Base-by-base conservation (phyloP, 2,329 filamentous ascomycete species). In the Trichophyton schoenleinii region DNA sequence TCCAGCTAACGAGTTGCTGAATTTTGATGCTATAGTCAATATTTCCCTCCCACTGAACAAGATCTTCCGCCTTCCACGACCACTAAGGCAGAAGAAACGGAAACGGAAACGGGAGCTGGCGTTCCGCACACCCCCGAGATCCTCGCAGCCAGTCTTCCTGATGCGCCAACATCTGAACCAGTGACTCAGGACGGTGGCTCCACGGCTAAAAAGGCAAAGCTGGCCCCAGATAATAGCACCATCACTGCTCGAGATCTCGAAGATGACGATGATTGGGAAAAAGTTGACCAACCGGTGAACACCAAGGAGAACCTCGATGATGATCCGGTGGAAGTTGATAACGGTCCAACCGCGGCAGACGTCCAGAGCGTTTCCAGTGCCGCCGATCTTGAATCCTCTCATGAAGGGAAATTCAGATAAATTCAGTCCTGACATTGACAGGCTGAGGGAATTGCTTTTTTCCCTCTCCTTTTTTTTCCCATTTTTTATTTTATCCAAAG, bases 141-240 rank as follows among this genome's bases (percentile, higher is more conserved):
- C n/a, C 68, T 78, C 57, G 74, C 75, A 13, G 72, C 75, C 6
- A 72, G 73, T 63, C 73, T 81, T 13, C 79, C 79, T 34, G 76
- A 80, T 65, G 73, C 76, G 15, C 78, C 79, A 2, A 79, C 75
- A 9, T 67, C 72, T 42, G 77, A 80, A 53, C 79, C 78, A 3
- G 69, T 69, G 80, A 77, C 69, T 73, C 68, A 44, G 67, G 71
- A 8, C 15, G 63, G 42, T 60, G 58, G 20, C 55, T 57, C 34
- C 36, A 60, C 34, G 49, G 48, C 38, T 59, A 38, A 59, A 31
- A 49, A 44, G 58, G 25, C 58, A 5, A 59, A 48, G 20, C 36
- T 58, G 34, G 41, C 55, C 25, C 58, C 42, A 13, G 58, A 59
- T n/a, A 34, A 48, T 36, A 49, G 44, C 41, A 60, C 53, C 25